These are phyloP conservation scores for Spathaspora boniae DNA, from an alignment of 805 yeast genomes.

Conservation along the genomic window DNA sequence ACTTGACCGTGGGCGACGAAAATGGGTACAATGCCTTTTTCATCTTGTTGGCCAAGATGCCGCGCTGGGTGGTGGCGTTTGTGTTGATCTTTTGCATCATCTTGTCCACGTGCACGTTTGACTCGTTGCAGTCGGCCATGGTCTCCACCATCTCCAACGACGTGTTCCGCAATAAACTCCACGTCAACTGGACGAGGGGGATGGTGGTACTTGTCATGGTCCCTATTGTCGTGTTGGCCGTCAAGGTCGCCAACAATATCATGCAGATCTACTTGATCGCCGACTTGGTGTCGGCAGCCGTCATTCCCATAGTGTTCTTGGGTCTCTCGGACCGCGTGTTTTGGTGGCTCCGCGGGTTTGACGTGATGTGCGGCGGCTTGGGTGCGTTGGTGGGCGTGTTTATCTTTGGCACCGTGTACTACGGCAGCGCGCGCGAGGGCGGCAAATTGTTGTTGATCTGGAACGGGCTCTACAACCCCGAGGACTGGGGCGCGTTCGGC, in stretches of 20 bases:
- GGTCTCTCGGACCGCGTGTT: slow-evolving; percentile 63
- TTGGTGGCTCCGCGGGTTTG: slow-evolving; percentile 74
- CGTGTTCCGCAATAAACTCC: slow-evolving; percentile 76
- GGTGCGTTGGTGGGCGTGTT: slow-evolving; percentile 81
- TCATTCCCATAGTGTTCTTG: slow-evolving; percentile 77
- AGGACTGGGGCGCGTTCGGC: slow-evolving; percentile 93
- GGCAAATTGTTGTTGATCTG: slow-evolving; percentile 69
- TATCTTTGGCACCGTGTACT: slow-evolving; percentile 80
- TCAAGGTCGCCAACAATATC: slow-evolving; percentile 76
- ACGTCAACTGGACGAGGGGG: slow-evolving; percentile 61
- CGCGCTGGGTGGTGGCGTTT: slow-evolving; percentile 83
- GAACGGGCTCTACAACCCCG: slow-evolving; percentile 72
- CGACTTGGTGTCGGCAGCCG: slow-evolving; percentile 82
- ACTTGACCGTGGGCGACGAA: slow-evolving; percentile 47
- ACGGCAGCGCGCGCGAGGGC: slow-evolving; percentile 68
- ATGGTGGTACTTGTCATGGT: slow-evolving; percentile 74
- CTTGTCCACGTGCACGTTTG: slow-evolving; percentile 85
- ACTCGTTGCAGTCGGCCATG: slow-evolving; percentile 83
- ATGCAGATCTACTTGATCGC: slow-evolving; percentile 87
- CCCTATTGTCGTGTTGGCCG: slow-evolving; percentile 84
- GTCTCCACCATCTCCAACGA: slow-evolving; percentile 89
- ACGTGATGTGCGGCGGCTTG: slow-evolving; percentile 77
- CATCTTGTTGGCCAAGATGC: slow-evolving; percentile 66
- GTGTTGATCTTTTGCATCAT: slow-evolving; percentile 70
- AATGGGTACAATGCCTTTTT: slow-evolving; percentile 70